Conservation (phyloP, 805 yeast species). For the Yarrowia divulgata region DNA sequence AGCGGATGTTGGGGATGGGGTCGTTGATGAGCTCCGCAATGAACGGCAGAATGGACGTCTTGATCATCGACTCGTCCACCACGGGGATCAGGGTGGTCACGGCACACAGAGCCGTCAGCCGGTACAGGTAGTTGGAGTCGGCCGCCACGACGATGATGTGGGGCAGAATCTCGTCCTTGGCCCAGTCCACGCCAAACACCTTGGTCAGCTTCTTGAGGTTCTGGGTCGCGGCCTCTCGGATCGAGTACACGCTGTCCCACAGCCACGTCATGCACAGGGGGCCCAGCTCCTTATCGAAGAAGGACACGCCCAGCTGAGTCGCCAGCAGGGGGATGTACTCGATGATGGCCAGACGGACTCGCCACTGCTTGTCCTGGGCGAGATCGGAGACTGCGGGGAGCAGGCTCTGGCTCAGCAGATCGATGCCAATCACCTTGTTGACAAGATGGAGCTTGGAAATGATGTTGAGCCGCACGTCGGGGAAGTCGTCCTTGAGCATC, state of each 20-base stretch:
- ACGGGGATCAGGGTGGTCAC: conserved; percentile 83
- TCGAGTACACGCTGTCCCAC: conserved; percentile 97
- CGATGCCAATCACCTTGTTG: conserved; percentile 93
- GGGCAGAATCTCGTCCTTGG: conserved; percentile 79
- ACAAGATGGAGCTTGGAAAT: conserved; percentile 91
- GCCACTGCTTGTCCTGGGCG: conserved; percentile 97
- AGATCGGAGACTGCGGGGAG: conserved; percentile 95
- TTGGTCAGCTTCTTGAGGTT: conserved; percentile 80
- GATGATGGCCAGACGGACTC: conserved; percentile 95
- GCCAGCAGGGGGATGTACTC: conserved; percentile 96
- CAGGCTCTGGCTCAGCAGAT: conserved; percentile 80
- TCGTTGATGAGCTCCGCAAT: conserved; percentile 74
- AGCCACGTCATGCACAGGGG: conserved; percentile 95
- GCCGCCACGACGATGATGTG: conserved; percentile 69
- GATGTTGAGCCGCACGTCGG: conserved; percentile 93
- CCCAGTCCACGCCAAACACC: conserved; percentile 95
- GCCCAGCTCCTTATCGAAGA: conserved; percentile 90
- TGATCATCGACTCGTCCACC: conserved; percentile 63
- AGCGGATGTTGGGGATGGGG: conserved; percentile 92
- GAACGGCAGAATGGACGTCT: conserved; percentile 77
- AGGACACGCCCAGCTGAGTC: conserved; percentile 89
- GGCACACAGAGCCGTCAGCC: conserved; percentile 90
- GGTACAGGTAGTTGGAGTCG: conserved; percentile 77
- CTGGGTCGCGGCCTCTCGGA: conserved; percentile 92
- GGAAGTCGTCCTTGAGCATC: conserved; percentile 96